Evolutionary conservation across 1,139 yeast species (phyloP).

Genomic region (Protomyces arabidopsidicola): DNA sequence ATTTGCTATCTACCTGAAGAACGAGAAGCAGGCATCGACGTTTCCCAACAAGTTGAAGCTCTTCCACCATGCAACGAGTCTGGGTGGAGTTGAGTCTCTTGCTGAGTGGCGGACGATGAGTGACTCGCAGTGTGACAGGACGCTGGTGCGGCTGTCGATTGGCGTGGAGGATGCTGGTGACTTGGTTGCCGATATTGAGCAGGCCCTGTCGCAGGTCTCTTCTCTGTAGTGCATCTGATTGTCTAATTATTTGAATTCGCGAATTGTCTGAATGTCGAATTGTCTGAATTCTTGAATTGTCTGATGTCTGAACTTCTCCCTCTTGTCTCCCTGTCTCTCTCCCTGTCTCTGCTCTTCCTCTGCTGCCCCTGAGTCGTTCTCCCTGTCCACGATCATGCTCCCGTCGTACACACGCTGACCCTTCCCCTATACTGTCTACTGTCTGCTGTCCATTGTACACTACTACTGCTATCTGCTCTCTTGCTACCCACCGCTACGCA

Average conservation of each 20-base stretch:
- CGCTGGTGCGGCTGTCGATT: constrained; percentile 74
- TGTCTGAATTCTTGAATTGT: too few relatives aligned
- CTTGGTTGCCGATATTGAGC: constrained; percentile 69
- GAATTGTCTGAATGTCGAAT: background rate
- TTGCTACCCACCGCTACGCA: too few relatives aligned
- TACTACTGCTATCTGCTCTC: too few relatives aligned
- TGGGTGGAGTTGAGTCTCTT: constrained; percentile 85
- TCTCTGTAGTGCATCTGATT: background rate
- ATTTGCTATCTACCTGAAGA: constrained; percentile 56
- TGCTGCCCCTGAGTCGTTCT: too few relatives aligned
- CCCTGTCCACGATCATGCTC: too few relatives aligned
- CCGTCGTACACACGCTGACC: too few relatives aligned
- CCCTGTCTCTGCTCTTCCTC: too few relatives aligned
- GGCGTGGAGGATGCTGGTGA: constrained; percentile 85
- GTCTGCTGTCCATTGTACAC: too few relatives aligned
- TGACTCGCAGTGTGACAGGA: constrained; percentile 89
- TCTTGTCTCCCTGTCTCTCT: too few relatives aligned
- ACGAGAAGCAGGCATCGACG: constrained; percentile 53
- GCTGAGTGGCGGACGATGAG: constrained; percentile 78
- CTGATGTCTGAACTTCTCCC: too few relatives aligned
- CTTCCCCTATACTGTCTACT: too few relatives aligned
- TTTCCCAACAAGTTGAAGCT: constrained; percentile 65
- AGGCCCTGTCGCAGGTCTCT: constrained; percentile 3
- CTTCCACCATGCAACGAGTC: constrained; percentile 82
- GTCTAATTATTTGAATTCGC: background rate